These are phyloP conservation scores for Trichoderma sp. DNA, from an alignment of 2,329 filamentous ascomycete genomes.

Conservation along the genomic window DNA sequence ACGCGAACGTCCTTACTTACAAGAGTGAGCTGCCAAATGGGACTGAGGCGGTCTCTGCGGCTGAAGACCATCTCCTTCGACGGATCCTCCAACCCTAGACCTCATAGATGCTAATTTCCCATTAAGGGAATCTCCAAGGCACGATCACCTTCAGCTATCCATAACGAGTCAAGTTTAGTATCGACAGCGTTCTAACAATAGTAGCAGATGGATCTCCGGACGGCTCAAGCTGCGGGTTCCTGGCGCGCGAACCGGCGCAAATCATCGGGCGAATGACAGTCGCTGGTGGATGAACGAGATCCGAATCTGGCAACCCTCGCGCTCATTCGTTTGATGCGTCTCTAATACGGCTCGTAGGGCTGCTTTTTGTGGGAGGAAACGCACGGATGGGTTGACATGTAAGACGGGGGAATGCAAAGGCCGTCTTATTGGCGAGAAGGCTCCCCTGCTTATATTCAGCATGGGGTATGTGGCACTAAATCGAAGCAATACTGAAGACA, in stretches of 20 bases:
- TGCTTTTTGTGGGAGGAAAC: neutral
- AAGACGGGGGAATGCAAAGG: conserved; percentile 18
- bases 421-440: conserved; percentile 10
- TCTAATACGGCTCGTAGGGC: neutral
- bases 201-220: conserved; percentile 6
- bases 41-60: neutral
- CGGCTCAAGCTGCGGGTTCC: conserved; percentile 2
- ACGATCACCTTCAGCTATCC: conserved; percentile 4
- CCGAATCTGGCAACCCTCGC: conserved; percentile 2
- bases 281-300: neutral
- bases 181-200: neutral
- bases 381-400: neutral
- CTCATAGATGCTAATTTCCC: neutral
- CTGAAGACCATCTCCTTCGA: neutral
- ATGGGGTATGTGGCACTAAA: neutral
- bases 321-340: neutral
- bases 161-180: neutral
- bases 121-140: neutral
- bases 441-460: neutral
- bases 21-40: neutral
- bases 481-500: neutral
- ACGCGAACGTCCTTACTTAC: too few relatives aligned
- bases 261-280: conserved; percentile 9
- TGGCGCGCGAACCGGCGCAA: conserved; percentile 1
- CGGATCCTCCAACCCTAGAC: neutral